phyloP scores from a whole-genome alignment of 164 flowering plant genomes.

The Annona squamosa region DNA sequence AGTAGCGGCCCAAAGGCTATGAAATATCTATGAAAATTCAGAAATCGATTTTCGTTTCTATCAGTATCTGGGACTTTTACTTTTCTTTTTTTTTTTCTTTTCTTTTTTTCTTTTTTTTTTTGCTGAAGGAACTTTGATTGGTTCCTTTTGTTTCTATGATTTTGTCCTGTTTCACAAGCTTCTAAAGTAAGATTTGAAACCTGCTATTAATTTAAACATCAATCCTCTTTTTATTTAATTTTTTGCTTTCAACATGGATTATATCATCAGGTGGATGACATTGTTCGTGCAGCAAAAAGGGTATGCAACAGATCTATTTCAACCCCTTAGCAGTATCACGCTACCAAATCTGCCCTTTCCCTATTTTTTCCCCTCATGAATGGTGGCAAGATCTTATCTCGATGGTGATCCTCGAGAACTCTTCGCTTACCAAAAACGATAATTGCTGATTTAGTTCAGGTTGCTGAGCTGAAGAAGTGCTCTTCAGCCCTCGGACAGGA shows the following conservation, averaged over 20 bases:
- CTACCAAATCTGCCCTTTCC: background rate
- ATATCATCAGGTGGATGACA: constrained; percentile 52
- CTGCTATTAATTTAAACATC: background rate
- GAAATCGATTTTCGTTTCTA: background rate
- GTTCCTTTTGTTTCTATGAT: background rate
- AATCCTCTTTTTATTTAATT: background rate
- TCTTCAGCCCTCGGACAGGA: too few species aligned
- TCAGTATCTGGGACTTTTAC: background rate
- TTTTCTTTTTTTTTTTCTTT: background rate
- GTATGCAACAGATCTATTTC: constrained; percentile 57
- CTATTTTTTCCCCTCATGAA: background rate
- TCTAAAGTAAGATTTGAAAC: background rate
- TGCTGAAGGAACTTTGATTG: background rate
- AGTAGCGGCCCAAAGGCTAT: too few species aligned
- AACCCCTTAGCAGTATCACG: constrained; percentile 45
- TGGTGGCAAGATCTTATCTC: background rate
- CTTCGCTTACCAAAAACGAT: too few species aligned
- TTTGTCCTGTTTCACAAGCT: background rate
- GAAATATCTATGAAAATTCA: too few species aligned
- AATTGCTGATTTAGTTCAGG: too few species aligned
- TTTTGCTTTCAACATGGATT: background rate
- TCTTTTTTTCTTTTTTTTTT: background rate
- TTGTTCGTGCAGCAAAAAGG: constrained; percentile 70
- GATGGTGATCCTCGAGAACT: too few species aligned
- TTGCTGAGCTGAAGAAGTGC: too few species aligned